Percentiles rank a stretch among this genome's conserved stretches.
Conservation (phyloP, 768 basidiomycete genomes). For the Tulasnella sp. region DNA sequence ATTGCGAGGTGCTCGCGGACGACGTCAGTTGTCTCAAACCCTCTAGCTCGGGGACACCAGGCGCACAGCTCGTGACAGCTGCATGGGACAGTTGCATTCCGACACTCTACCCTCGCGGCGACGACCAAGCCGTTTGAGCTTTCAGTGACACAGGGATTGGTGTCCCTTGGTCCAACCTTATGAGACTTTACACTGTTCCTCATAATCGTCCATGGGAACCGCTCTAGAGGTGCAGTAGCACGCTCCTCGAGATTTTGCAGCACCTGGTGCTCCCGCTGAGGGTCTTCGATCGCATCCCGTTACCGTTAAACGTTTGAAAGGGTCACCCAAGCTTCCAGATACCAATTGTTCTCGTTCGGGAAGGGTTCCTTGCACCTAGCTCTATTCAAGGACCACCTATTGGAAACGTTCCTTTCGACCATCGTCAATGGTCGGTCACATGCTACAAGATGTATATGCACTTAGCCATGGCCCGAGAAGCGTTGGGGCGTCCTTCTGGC, state of each 20-base stretch:
- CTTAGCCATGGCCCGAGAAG: no score
- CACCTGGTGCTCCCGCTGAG: neutral
- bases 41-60: neutral
- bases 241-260: no score
- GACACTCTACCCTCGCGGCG: neutral
- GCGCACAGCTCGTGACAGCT: neutral
- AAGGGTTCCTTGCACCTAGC: neutral
- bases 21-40: neutral
- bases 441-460: no score
- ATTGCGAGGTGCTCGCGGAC: neutral
- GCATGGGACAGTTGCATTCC: neutral
- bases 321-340: neutral
- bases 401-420: no score
- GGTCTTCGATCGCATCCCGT: neutral
- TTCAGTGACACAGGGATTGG: neutral
- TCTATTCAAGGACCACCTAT: no score
- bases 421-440: no score
- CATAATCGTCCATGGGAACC: neutral
- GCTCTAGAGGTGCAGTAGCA: no score
- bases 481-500: no score
- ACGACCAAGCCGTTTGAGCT: no score
- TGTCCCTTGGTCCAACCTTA: neutral
- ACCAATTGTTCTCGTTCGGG: neutral
- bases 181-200: neutral
- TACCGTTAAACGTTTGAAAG: neutral